Conservation (phyloP, 352 stramenopile genomes). For the Phytophthora pisi region DNA sequence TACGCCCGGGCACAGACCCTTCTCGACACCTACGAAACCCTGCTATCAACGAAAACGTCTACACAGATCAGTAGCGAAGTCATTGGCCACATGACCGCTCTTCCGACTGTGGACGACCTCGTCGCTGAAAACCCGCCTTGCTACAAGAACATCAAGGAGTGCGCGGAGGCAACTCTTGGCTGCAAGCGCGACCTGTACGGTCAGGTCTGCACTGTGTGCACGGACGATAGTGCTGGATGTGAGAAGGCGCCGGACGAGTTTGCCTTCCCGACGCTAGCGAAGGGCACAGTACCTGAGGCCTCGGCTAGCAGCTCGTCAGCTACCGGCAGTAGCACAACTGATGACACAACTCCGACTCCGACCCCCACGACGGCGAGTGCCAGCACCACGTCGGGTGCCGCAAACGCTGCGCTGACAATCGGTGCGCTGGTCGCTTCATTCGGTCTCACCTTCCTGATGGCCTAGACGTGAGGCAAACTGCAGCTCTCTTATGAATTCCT, state of each 20-base stretch:
- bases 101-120: slow-evolving; percentile 45
- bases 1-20: slow-evolving; percentile 37
- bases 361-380: not conserved
- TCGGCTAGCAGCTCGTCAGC: not conserved
- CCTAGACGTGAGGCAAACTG: not conserved
- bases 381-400: slow-evolving; percentile 4
- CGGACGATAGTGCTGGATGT: slow-evolving; percentile 16
- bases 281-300: slow-evolving; percentile 17
- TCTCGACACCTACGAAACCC: slow-evolving; percentile 48
- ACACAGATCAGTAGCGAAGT: slow-evolving; percentile 32
- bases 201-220: slow-evolving; percentile 60
- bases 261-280: slow-evolving; percentile 23
- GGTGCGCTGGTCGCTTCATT: slow-evolving; percentile 17
- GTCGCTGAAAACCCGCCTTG: slow-evolving; percentile 52
- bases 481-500: not conserved
- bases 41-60: slow-evolving; percentile 29
- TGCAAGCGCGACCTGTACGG: slow-evolving; percentile 60
- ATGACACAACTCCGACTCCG: not conserved
- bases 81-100: slow-evolving; percentile 42
- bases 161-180: slow-evolving; percentile 32
- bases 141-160: slow-evolving; percentile 53
- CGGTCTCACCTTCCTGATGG: slow-evolving; percentile 19
- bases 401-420: slow-evolving; percentile 13
- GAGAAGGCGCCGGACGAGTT: slow-evolving; percentile 1
- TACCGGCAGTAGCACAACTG: slow-evolving; percentile 13